Base-by-base conservation (phyloP, 1,284 basidiomycete species). In the Ustilago vetiveriae region DNA sequence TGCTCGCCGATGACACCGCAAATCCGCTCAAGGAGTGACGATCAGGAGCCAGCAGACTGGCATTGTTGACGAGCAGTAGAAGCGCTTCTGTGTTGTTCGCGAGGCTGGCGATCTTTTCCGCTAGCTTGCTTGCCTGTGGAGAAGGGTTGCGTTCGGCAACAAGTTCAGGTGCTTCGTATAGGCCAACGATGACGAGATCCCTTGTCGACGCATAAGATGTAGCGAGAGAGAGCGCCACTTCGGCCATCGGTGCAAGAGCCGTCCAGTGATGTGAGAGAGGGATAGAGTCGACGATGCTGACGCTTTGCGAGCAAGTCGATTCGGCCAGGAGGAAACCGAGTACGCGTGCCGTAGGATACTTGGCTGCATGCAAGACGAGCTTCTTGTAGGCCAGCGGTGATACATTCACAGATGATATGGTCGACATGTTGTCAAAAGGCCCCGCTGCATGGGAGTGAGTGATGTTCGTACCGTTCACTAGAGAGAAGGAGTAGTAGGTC, bases 221-320 rank as follows among this genome's bases (percentile, higher is more conserved):
- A 5, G 67, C 55, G 8, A 72, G 55, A 2, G 64, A 51, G 2
- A 72, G 49, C 0, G 57, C 69, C 3, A 51, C 69, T 35, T 72
- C 69, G 3, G 64, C 64, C 40, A 67, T 63, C 7, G 69, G 64
- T 3, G 59, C 48, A 17, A 72, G 58, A 2, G 53, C 30, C 4
- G 63, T 72, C 69, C 69, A 72, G 55, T 72, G 69, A 37, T 72
- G 69, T 24, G 56, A 63, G 22, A 72, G 64, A 6, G 69, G 69
- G 27, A 72, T 45, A 10, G 50, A 39, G 40, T 63, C 54, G 22
- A 32, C 32, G 22, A 72, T 55, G 24, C 22, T 48, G 19, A 55
- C 11, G 6, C 13, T 26, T 19, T 24, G 26, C 1, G 54, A 46
- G 16, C 47, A 32, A 16, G 21, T 37, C 13, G 62, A 2, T 17